A percentile compares a stretch with the other conserved stretches of the same genome.
These are phyloP conservation scores for Penicillium arizonense DNA, from an alignment of 495 filamentous ascomycete genomes.

Conservation along the genomic window DNA sequence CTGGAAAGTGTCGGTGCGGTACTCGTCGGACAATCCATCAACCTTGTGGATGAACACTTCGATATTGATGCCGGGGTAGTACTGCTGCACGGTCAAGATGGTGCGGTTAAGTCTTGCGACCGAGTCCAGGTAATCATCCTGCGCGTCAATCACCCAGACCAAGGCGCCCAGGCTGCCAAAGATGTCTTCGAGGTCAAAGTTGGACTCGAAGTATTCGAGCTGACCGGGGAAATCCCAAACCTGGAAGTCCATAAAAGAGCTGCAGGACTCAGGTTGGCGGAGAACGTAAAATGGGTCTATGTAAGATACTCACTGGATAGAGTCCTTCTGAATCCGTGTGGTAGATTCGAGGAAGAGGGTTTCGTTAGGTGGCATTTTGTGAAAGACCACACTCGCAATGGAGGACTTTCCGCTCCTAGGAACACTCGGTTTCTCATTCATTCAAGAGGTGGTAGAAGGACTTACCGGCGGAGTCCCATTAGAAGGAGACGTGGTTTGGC, in stretches of 20 bases:
- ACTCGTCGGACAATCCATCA: conserved; percentile 92
- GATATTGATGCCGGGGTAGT: conserved; percentile 88
- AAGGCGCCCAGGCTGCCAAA: conserved; percentile 91
- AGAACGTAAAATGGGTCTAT: background rate
- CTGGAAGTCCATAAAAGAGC: conserved; percentile 98
- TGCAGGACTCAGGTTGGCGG: conserved; percentile 26
- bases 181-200: conserved; percentile 86
- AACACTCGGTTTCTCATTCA: conserved; percentile 1
- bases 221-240: conserved; percentile 97
- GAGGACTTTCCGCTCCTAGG: conserved; percentile 93
- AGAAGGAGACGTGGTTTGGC: conserved; percentile 84
- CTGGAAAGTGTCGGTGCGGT: conserved; percentile 86
- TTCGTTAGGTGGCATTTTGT: conserved; percentile 93
- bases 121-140: conserved; percentile 93
- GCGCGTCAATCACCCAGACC: conserved; percentile 98
- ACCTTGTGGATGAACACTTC: conserved; percentile 99
- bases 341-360: conserved; percentile 95
- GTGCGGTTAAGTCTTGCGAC: conserved; percentile 82
- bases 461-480: conserved; percentile 93
- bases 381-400: conserved; percentile 95
- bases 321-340: conserved; percentile 86
- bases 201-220: conserved; percentile 80
- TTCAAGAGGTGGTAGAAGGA: background rate
- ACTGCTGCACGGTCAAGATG: conserved; percentile 80
- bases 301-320: conserved; percentile 67